phyloP scores from a whole-genome alignment of 2,329 filamentous ascomycete genomes.

The Tolypocladium endophyticum region DNA sequence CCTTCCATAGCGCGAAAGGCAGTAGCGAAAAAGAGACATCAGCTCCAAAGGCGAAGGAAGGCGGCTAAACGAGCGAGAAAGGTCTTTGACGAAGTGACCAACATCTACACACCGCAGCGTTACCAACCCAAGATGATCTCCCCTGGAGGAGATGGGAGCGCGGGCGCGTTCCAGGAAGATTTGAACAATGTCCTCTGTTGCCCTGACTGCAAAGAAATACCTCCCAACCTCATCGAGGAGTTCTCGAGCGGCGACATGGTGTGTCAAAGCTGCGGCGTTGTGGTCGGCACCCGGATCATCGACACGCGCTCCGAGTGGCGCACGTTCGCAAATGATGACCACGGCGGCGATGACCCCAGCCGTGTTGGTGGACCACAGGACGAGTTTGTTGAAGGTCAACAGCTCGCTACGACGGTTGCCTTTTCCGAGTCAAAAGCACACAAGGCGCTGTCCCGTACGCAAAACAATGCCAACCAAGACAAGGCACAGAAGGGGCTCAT shows the following conservation, averaged over 20 bases:
- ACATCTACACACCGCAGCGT: constrained; percentile 31
- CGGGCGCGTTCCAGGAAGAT: constrained; percentile 60
- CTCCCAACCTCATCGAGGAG: constrained; percentile 89
- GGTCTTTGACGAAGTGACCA: constrained; percentile 28
- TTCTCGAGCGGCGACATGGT: constrained; percentile 89
- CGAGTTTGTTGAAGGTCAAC: constrained; percentile 78
- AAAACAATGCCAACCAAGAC: constrained; percentile 76
- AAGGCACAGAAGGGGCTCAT: constrained; percentile 75
- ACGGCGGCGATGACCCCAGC: constrained; percentile 90
- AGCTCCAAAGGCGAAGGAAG: constrained; percentile 21
- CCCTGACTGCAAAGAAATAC: constrained; percentile 80
- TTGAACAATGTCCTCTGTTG: constrained; percentile 80
- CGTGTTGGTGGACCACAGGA: constrained; percentile 95
- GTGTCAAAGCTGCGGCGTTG: constrained; percentile 82
- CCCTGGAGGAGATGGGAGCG: constrained; percentile 20
- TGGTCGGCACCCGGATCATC: constrained; percentile 82
- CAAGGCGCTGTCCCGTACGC: constrained; percentile 69
- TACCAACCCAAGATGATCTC: constrained; percentile 37
- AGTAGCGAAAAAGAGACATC: constrained; percentile 20
- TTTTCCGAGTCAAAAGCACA: constrained; percentile 65
- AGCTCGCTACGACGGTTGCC: constrained; percentile 80
- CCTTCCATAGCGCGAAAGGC: constrained; percentile 10
- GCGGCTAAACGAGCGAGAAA: constrained; percentile 24
- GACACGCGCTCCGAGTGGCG: constrained; percentile 97
- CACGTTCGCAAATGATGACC: constrained; percentile 96